Conservation (phyloP, 805 yeast genomes). For the Ogataea haglerorum region DNA sequence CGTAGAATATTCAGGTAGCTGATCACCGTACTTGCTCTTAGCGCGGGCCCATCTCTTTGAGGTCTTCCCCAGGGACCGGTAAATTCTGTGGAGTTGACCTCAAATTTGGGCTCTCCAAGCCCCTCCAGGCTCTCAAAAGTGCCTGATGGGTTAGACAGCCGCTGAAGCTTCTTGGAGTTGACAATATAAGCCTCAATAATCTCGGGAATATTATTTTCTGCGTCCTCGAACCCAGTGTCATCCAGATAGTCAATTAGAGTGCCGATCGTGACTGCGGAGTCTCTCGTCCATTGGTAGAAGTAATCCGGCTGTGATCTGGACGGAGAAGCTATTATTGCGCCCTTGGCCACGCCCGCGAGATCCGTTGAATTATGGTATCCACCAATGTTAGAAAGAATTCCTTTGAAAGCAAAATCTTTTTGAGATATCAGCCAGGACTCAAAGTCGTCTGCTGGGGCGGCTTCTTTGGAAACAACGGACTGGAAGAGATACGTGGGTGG, state of each 20-base stretch:
- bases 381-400: slow-evolving; percentile 55
- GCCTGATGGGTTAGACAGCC: slow-evolving; percentile 69
- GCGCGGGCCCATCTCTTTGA: slow-evolving; percentile 92
- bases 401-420: slow-evolving; percentile 38
- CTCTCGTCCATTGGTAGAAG: slow-evolving; percentile 88
- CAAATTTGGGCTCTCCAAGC: slow-evolving; percentile 89
- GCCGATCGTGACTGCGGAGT: slow-evolving; percentile 75
- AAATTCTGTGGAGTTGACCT: slow-evolving; percentile 62
- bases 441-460: slow-evolving; percentile 36
- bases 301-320: slow-evolving; percentile 71
- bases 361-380: slow-evolving; percentile 37
- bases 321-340: slow-evolving; percentile 85
- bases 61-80: slow-evolving; percentile 86
- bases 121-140: slow-evolving; percentile 48
- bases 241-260: slow-evolving; percentile 56
- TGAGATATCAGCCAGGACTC: slow-evolving; percentile 49
- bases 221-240: slow-evolving; percentile 35
- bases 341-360: slow-evolving; percentile 45
- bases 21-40: slow-evolving; percentile 64
- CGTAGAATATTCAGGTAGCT: slow-evolving; percentile 48
- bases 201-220: slow-evolving; percentile 16
- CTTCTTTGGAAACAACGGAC: slow-evolving; percentile 20
- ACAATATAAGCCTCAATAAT: slow-evolving; percentile 59
- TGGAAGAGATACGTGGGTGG: slow-evolving; percentile 14
- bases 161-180: slow-evolving; percentile 58